Base-by-base conservation (phyloP, 1,284 basidiomycete genomes). In the Ceratobasidium sp. region DNA sequence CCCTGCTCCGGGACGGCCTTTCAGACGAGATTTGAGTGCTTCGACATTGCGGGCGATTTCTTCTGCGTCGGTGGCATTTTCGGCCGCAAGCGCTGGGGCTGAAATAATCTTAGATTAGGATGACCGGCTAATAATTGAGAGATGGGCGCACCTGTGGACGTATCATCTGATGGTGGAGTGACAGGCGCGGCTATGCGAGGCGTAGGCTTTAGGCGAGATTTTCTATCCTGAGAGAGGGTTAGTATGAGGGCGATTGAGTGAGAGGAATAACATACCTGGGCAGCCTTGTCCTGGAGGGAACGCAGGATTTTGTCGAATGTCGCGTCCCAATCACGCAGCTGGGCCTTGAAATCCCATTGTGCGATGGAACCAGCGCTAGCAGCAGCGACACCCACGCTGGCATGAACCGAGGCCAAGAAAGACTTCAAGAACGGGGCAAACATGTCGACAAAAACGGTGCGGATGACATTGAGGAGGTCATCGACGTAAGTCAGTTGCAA, bases 401-500 rank as follows among this genome's bases (percentile, higher is more conserved):
- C 88, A 79, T 92, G 91, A 53, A 96, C 84, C 2, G 94, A 95
- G 2, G 93, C 90, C 59, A 96, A 89, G 75, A 97, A 93, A 0
- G 92, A 87, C 22, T 91, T 85, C 54, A 97, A 84, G 84, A 95
- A 92, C 0, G 94, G 92, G 78, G 92, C 87, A 80, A 95, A 97
- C 73, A 94, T 87, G 80, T 94, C 91, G 77, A 97, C 85, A 81
- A 98, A 98, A 36, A 97, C 86, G 0, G 90, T 85, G 81, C 95
- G 96, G 79, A 96, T 87, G 4, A 93, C 89, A 29, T 86, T 84
- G 19, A 98, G 87, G 6, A 99, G 90, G 59, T 96, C 92, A 0
- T 97, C 95, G 74, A 99, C 92, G 81, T 99, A 99, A 9, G 95
- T 92, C 29, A 99, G 87, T 78, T 98, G 97, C 17, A 99, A 87